A percentile compares a stretch with the other conserved stretches of the same genome.
Evolutionary conservation across 1,284 basidiomycete species (phyloP).

Genomic region (Irpex rosettiformis): DNA sequence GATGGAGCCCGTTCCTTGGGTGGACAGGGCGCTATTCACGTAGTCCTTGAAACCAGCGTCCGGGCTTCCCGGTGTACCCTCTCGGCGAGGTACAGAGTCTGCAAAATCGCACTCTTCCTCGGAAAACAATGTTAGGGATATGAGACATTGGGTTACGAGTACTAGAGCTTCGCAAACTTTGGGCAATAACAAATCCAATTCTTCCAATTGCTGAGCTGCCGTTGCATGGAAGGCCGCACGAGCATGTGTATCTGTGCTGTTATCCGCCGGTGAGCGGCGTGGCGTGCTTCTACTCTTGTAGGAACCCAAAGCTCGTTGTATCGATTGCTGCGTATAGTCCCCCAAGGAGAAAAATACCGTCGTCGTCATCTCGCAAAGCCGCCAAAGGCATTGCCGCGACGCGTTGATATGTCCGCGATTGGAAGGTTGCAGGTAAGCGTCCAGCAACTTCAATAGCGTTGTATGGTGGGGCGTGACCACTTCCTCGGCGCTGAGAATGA

Average conservation of each 20-base stretch:
- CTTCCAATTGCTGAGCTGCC: slow-evolving; percentile 18
- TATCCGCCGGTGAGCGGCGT: neutral
- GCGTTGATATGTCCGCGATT: slow-evolving; percentile 8
- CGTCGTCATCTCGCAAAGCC: slow-evolving; percentile 49
- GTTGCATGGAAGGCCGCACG: neutral
- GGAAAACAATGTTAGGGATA: slow-evolving; percentile 58
- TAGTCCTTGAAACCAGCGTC: slow-evolving; percentile 14
- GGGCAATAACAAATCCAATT: slow-evolving; percentile 63
- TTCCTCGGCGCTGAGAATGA: slow-evolving; percentile 49
- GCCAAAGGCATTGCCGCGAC: slow-evolving; percentile 29
- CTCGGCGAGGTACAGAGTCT: neutral
- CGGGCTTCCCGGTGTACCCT: slow-evolving; percentile 11
- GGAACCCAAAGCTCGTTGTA: slow-evolving; percentile 44
- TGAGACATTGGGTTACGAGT: slow-evolving; percentile 72
- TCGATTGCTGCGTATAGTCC: slow-evolving; percentile 46
- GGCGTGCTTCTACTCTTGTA: slow-evolving; percentile 3
- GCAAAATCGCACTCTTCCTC: slow-evolving; percentile 30
- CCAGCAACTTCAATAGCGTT: slow-evolving; percentile 80
- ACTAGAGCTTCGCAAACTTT: slow-evolving; percentile 79
- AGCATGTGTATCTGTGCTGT: slow-evolving; percentile 16
- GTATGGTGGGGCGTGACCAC: slow-evolving; percentile 82
- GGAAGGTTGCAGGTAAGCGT: slow-evolving; percentile 68
- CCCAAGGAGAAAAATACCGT: slow-evolving; percentile 53
- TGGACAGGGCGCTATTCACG: slow-evolving; percentile 22
- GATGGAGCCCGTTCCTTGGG: slow-evolving; percentile 43